Evolutionary conservation across 1,284 basidiomycete genomes (phyloP), one percentile per base, ranked within the genome.

Genomic region (Boletus coffeatus): DNA sequence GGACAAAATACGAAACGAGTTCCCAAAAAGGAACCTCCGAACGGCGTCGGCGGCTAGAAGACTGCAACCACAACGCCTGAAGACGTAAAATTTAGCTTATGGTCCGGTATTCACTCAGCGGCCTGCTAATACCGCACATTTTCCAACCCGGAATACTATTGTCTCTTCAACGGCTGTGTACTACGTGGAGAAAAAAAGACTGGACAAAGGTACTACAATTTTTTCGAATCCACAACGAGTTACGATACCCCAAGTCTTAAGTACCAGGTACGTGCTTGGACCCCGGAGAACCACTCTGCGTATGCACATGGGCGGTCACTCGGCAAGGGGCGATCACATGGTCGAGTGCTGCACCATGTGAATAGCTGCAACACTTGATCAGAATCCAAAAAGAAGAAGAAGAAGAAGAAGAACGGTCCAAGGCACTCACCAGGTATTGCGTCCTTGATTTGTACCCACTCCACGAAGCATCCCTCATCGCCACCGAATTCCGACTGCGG

Each of bases 361-460:
- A n/a, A 66, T 68, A 25, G 65, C 67, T 66, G 29, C 13, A 36
- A 32, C 14, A 25, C 43, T 9, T 16, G 13, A 57, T 66, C 48
- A 68, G 66, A 66, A 62, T 13, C 16, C 21, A 43, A n/a, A 5
- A 32, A 25, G 25, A 25, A 25, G 25, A 25, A 25, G 25, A 29
- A 29, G 25, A 29, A 1, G 25, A 32, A 25, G 25, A 32, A 55
- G 3, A 29, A 55, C 14, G 9, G 52, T n/a, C 9, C 53, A 32
- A 3, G 53, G 41, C 13, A 6, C 65, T 66, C 58, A 66, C 67
- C 65, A 41, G 65, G 65, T 5, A 52, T 1, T 18, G 57, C 37
- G 8, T 60, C 56, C 60, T 68, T 68, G 39, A 68, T 68, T 9
- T 66, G 65, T 18, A 66, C 29, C 66, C 65, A 66, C 2, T 66